phyloP scores from a whole-genome alignment of 768 basidiomycete genomes.

The Tulasnella sp. region DNA sequence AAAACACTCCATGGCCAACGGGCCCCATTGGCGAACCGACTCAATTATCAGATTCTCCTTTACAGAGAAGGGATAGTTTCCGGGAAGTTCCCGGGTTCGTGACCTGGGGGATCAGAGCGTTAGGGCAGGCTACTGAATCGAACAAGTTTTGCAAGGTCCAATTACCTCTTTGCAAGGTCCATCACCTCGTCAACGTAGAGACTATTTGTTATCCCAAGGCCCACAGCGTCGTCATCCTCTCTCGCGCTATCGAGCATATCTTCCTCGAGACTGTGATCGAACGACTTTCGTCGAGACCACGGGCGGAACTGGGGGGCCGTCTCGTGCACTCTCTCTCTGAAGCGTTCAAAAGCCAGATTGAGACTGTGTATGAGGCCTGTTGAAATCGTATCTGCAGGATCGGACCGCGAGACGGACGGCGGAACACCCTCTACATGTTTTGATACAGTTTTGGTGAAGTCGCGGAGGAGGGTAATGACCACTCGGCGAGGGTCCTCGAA shows the following conservation, averaged over 20 bases:
- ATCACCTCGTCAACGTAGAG: constrained; percentile 31
- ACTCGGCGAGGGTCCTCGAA: constrained; percentile 55
- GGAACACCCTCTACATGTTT: constrained; percentile 46
- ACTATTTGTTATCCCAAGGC: constrained; percentile 40
- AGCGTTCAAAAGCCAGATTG: constrained; percentile 5
- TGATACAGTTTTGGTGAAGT: constrained; percentile 48
- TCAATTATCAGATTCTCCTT: constrained; percentile 37
- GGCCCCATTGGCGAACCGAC: constrained; percentile 16
- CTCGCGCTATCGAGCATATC: constrained; percentile 25
- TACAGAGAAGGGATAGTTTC: constrained; percentile 53
- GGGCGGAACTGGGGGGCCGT: constrained; percentile 8
- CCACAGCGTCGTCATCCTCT: constrained; percentile 37
- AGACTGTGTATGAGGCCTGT: constrained; percentile 14
- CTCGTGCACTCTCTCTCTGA: neutral
- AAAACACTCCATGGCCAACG: constrained; percentile 7
- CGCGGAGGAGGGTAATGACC: constrained; percentile 46
- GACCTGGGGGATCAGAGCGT: constrained; percentile 44
- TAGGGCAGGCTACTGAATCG: too few relatives aligned
- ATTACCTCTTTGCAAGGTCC: constrained; percentile 30
- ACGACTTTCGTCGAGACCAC: neutral
- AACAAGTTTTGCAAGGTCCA: too few relatives aligned
- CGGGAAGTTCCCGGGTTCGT: constrained; percentile 65
- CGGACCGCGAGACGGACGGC: neutral
- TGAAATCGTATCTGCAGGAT: neutral
- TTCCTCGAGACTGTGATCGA: neutral